Base-by-base conservation (phyloP, 2,329 filamentous ascomycete species). In the Aspergillus tanneri region DNA sequence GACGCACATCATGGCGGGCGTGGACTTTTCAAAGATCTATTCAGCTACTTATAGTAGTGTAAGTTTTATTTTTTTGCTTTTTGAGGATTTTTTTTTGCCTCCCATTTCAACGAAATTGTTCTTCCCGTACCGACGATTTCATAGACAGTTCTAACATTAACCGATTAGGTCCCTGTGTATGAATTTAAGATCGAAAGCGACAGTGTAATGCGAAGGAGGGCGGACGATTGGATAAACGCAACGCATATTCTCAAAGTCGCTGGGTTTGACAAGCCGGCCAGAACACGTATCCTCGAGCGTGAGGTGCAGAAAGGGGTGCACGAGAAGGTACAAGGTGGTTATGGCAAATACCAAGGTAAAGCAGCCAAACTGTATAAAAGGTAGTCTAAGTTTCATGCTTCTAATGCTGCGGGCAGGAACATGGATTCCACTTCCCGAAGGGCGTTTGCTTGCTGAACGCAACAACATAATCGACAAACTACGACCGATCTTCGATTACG, bases 221-320 rank as follows among this genome's bases (percentile, higher is more conserved):
- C 84, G 44, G 93, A 99, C 70, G 85, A 97, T 72, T 99, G 92
- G 90, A 93, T 99, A 74, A 99, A 99, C 77, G 93, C 93, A n/a
- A 99, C 93, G 45, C 93, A 99, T 67, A 97, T 99, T 51, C 77
- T 99, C 40, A 99, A 99, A 67, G 90, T 95, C 32, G 93, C 93
- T 54, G 92, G 92, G 47, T 96, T 96, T 65, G 93, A 99, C 72
- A 99, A 99, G 72, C 93, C 93, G 2, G 90, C 92, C 10, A 81
- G 93, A 66, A 99, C 93, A 32, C 83, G 93, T 55, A 97, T 99
- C 48, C 80, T 99, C 4, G 93, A 99, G 73, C 83, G 93, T 57
- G 93, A 99, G 65, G 92, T 99, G 6, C 93, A 99, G 65, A 96
- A 96, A 70, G 92, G 95, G 35, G 80, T 87, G 4, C 93, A 99